Base-by-base conservation (phyloP, 805 yeast genomes). In the Phaffomyces opuntiae region DNA sequence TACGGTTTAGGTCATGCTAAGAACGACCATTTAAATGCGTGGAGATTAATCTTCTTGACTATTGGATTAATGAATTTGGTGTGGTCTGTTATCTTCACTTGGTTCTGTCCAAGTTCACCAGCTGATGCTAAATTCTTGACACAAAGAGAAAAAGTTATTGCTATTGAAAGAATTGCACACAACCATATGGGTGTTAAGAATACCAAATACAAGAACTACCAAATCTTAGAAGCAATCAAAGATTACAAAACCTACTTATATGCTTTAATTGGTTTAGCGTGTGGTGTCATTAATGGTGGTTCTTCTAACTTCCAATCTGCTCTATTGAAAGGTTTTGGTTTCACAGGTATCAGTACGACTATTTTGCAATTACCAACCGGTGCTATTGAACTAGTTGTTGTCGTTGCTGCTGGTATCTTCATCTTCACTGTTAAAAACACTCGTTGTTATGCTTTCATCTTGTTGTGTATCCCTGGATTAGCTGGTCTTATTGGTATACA, bases 211-310 rank as follows among this genome's bases (percentile, higher is more conserved):
- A 78, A 78, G 54, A 67, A 54, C 44, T 50, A 68, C 40, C 83
- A 78, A 50, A 61, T 71, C 13, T 50, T 61, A 14, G 83, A 78
- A 55, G 69, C 76, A 3, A 46, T 76, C 6, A 66, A 51, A 46
- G 83, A 78, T 51, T 75, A 75, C 12, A 57, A 71, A 6, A 62
- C 74, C 3, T 71, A 75, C 74, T 52, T 71, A 24, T 69, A 70
- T 50, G 57, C 52, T n/a, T 50, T 60, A 1, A 67, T 64, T 47
- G 62, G 63, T 46, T 59, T 75, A 17, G 55, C 65, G 14, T 64
- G 64, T 44, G 70, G 66, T 64, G 59, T 75, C 48, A 72, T 74
- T 7, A 74, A 74, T 48, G 70, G 71, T 50, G 59, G 73, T 37
- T 57, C 69, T 2, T 74, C 71, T 42, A 69, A 68, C 35, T 51